Conservation (phyloP, 2,329 filamentous ascomycete species). For the Xylaria sp. region DNA sequence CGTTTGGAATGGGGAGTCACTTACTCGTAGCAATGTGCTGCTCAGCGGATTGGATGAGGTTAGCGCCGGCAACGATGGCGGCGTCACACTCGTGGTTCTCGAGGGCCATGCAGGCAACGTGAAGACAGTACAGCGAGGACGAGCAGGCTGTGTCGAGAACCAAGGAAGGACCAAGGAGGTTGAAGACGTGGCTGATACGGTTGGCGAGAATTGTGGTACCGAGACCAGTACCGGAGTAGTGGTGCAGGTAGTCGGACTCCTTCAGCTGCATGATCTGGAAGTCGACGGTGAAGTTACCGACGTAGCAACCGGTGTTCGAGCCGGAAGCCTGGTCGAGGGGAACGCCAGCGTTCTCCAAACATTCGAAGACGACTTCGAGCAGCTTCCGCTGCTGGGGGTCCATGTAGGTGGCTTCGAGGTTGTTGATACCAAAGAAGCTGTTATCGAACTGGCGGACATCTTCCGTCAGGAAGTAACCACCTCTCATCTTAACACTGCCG, state of each 20-base stretch:
- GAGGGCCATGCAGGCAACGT: slow-evolving; percentile 23
- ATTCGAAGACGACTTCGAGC: slow-evolving; percentile 35
- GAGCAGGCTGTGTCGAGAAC: slow-evolving; percentile 37
- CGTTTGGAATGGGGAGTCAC: neutral
- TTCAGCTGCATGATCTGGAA: slow-evolving; percentile 14
- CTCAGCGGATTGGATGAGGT: slow-evolving; percentile 25
- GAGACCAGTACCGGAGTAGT: slow-evolving; percentile 16
- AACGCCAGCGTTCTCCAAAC: slow-evolving; percentile 19
- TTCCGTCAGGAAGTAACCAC: slow-evolving; percentile 29
- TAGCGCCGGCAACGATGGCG: slow-evolving; percentile 30
- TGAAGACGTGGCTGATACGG: slow-evolving; percentile 31
- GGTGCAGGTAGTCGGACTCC: slow-evolving; percentile 24
- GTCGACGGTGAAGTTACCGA: slow-evolving; percentile 29
- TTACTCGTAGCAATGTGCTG: neutral
- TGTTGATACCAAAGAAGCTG: slow-evolving; percentile 15
- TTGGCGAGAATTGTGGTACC: slow-evolving; percentile 17
- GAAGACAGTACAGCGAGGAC: slow-evolving; percentile 30
- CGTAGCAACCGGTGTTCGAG: slow-evolving; percentile 21
- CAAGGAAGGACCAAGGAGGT: slow-evolving; percentile 32
- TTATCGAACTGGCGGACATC: slow-evolving; percentile 16
- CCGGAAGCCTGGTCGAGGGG: slow-evolving; percentile 15
- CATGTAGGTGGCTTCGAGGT: slow-evolving; percentile 20
- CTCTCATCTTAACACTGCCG: slow-evolving; percentile 10
- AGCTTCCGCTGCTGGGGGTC: slow-evolving; percentile 33
- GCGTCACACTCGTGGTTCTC: slow-evolving; percentile 16